A percentile compares a stretch with the other conserved stretches of the same genome.
phyloP scores from a whole-genome alignment of 306 rosid species.

The Fagus sylvatica region DNA sequence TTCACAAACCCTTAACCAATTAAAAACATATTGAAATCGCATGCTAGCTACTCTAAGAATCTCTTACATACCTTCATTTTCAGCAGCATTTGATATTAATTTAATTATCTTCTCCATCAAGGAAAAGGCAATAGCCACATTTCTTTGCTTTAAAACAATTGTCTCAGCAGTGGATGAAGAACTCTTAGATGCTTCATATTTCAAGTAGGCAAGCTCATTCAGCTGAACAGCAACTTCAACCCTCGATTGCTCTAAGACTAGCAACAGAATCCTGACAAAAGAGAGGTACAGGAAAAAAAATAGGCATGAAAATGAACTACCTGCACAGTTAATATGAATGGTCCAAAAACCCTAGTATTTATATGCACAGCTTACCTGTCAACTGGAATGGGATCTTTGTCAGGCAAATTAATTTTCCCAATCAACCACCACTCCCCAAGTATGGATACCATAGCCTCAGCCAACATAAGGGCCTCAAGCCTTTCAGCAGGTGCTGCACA shows the following conservation, averaged over 20 bases:
- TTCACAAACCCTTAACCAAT: not conserved
- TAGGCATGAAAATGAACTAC: constrained; percentile 28
- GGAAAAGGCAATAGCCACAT: constrained; percentile 77
- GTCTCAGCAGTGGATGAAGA: constrained; percentile 55
- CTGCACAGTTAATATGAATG: not conserved
- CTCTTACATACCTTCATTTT: constrained; percentile 58
- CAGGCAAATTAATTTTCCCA: constrained; percentile 45
- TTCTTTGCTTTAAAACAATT: constrained; percentile 55
- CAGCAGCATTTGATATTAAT: constrained; percentile 57
- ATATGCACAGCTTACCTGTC: constrained; percentile 54
- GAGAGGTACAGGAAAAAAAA: constrained; percentile 8
- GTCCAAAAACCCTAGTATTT: constrained; percentile 2
- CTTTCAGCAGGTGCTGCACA: constrained; percentile 77
- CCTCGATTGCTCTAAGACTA: constrained; percentile 90
- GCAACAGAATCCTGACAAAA: constrained; percentile 73
- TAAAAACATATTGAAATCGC: constrained; percentile 8
- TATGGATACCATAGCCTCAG: constrained; percentile 71
- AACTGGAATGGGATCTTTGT: constrained; percentile 51
- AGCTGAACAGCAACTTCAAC: constrained; percentile 93
- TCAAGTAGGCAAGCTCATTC: constrained; percentile 84
- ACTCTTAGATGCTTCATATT: constrained; percentile 74
- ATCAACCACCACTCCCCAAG: constrained; percentile 77
- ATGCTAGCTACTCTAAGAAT: constrained; percentile 13
- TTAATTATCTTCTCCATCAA: constrained; percentile 86
- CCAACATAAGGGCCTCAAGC: constrained; percentile 85